These are phyloP conservation scores for Fusarium camptoceras DNA, from an alignment of 2,329 filamentous ascomycete genomes.

Conservation along the genomic window DNA sequence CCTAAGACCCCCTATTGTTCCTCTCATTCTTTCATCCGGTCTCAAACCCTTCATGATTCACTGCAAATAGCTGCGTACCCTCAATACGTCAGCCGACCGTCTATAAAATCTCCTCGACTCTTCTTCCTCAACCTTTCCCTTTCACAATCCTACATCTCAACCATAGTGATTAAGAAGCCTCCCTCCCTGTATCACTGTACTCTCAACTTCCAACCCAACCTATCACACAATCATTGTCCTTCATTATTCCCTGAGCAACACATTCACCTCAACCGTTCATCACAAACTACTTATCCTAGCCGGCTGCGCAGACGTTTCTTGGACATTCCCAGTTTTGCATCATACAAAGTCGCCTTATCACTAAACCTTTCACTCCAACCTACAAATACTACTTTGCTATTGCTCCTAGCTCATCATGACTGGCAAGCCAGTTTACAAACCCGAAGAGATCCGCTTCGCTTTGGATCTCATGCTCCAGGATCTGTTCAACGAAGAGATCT, in stretches of 20 bases:
- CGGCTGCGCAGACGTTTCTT: slow-evolving; percentile 14
- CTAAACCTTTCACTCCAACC: neutral
- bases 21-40: slow-evolving; percentile 11
- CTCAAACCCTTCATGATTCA: slow-evolving; percentile 5
- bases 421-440: slow-evolving; percentile 51
- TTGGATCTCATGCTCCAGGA: slow-evolving; percentile 47
- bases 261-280: neutral
- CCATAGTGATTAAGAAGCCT: slow-evolving; percentile 19
- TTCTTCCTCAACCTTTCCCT: neutral
- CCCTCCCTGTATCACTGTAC: neutral
- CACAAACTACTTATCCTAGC: neutral
- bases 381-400: slow-evolving; percentile 1
- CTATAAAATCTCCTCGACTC: neutral
- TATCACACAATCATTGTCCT: slow-evolving; percentile 1
- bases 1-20: neutral
- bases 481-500: slow-evolving; percentile 45
- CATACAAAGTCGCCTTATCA: neutral
- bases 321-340: slow-evolving; percentile 14
- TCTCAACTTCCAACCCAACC: neutral
- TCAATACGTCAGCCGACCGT: neutral
- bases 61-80: neutral
- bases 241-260: neutral
- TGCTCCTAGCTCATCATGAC: slow-evolving; percentile 16
- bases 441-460: slow-evolving; percentile 52
- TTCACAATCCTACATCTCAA: neutral